Conservation (phyloP, 768 basidiomycete genomes). For the Ephemerocybe angulata region DNA sequence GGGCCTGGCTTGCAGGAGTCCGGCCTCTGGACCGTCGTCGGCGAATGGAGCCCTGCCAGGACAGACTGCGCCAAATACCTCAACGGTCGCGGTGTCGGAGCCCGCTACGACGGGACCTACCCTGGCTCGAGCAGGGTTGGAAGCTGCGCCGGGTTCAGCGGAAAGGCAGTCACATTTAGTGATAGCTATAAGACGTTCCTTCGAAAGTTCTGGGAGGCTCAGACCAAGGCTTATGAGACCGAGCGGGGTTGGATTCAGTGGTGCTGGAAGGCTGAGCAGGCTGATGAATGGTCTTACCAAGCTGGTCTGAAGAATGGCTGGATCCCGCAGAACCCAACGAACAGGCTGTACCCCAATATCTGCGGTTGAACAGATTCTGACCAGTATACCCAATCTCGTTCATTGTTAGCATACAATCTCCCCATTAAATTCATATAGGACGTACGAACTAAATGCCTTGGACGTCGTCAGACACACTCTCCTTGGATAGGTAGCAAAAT, state of each 20-base stretch:
- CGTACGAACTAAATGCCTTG: too few species aligned
- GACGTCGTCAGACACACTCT: too few species aligned
- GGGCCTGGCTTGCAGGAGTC: constrained; percentile 43
- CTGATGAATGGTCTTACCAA: constrained; percentile 89
- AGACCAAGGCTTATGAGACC: constrained; percentile 67
- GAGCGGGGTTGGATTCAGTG: constrained; percentile 73
- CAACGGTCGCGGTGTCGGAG: constrained; percentile 72
- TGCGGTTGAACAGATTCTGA: constrained; percentile 33
- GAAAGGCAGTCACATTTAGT: constrained; percentile 68
- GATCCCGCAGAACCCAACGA: constrained; percentile 64
- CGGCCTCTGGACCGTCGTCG: constrained; percentile 76
- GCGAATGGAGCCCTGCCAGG: constrained; percentile 77
- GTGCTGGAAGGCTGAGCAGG: constrained; percentile 80
- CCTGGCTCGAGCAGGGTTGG: constrained; percentile 62
- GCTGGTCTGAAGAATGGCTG: constrained; percentile 77
- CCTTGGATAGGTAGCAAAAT: too few species aligned
- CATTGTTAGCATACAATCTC: background rate
- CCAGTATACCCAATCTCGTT: background rate
- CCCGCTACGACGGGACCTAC: constrained; percentile 62
- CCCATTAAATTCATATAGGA: too few species aligned
- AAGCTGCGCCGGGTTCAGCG: constrained; percentile 68
- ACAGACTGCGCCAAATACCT: constrained; percentile 81
- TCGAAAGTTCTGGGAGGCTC: constrained; percentile 79
- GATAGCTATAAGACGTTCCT: constrained; percentile 75
- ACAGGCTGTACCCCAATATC: constrained; percentile 44